These are phyloP conservation scores for Thozetella sp. DNA, from an alignment of 495 filamentous ascomycete species.

Conservation along the genomic window DNA sequence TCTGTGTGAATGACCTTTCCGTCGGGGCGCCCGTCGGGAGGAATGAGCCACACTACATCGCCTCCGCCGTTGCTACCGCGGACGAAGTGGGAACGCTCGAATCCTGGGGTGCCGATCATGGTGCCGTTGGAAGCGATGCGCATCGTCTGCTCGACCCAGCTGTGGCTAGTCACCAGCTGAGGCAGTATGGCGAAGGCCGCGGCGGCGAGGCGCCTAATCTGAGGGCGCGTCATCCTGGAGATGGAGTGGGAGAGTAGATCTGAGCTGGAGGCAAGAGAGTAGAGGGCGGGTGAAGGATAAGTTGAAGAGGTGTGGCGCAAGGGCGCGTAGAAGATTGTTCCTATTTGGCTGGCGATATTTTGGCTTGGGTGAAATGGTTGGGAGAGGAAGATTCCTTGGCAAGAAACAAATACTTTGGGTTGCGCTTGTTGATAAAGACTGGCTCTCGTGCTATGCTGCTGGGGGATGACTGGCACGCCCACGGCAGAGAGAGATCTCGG, in stretches of 20 bases:
- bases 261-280: no score
- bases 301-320: no score
- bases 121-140: slow-evolving; percentile 72
- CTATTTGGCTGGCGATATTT: not conserved
- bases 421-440: no score
- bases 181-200: slow-evolving; percentile 33
- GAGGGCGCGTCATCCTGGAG: slow-evolving; percentile 6
- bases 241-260: not conserved
- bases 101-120: slow-evolving; percentile 72
- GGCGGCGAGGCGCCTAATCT: no score
- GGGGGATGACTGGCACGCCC: not conserved
- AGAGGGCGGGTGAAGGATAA: no score
- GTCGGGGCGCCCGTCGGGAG: slow-evolving; percentile 38
- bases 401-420: not conserved
- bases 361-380: not conserved
- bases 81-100: slow-evolving; percentile 60
- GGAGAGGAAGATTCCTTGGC: not conserved
- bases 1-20: slow-evolving; percentile 22
- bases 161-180: slow-evolving; percentile 55
- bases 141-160: slow-evolving; percentile 77
- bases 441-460: no score
- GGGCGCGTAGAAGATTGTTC: no score
- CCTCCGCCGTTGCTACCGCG: slow-evolving; percentile 51
- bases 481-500: not conserved
- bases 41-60: slow-evolving; percentile 53